phyloP scores from a whole-genome alignment of 768 basidiomycete species.

The Suillus placidus region DNA sequence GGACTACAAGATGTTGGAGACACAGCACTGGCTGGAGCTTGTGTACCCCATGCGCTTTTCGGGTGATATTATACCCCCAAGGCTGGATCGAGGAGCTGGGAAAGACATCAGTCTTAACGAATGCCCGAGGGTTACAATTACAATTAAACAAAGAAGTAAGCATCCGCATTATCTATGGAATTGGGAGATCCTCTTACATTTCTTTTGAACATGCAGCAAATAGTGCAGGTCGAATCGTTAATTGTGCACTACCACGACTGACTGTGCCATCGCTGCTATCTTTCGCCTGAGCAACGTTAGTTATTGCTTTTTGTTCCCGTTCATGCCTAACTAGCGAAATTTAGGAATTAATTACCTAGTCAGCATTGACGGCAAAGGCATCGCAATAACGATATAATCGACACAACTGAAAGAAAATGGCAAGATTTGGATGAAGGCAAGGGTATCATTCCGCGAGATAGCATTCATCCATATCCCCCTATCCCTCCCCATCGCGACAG shows the following conservation, averaged over 20 bases:
- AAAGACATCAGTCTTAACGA: constrained; percentile 57
- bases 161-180: not conserved
- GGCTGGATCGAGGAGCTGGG: constrained; percentile 66
- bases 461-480: constrained; percentile 5
- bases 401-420: constrained; percentile 63
- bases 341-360: constrained; percentile 69
- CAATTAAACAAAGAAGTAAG: constrained; percentile 60
- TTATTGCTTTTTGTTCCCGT: not conserved
- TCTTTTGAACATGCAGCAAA: constrained; percentile 37
- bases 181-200: not conserved
- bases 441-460: constrained; percentile 49
- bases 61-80: constrained; percentile 23
- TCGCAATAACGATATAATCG: constrained; percentile 57
- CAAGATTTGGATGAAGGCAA: constrained; percentile 59
- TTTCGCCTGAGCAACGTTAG: constrained; percentile 60
- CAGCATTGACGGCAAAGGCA: constrained; percentile 54
- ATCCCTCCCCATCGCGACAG: constrained; percentile 24
- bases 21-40: constrained; percentile 66
- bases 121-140: constrained; percentile 60
- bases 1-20: constrained; percentile 52
- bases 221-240: constrained; percentile 38
- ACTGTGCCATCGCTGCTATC: constrained; percentile 44
- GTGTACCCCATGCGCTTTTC: constrained; percentile 28
- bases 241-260: not conserved
- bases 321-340: not conserved